Conservation (phyloP, 1,139 yeast genomes). For the Yamadazyma trypodendri region DNA sequence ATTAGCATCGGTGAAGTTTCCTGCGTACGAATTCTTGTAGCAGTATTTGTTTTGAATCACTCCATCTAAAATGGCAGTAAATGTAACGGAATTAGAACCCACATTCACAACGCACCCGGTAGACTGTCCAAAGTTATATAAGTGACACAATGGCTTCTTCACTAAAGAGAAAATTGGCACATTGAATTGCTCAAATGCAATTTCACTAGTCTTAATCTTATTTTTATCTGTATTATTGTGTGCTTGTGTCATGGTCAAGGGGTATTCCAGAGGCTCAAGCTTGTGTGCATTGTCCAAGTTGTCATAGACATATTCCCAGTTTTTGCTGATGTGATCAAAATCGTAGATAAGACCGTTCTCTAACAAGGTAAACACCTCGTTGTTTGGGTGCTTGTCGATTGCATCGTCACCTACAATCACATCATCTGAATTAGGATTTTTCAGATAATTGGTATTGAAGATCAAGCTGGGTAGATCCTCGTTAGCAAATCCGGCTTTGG, state of each 20-base stretch:
- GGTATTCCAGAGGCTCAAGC: slow-evolving; percentile 51
- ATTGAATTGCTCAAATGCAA: slow-evolving; percentile 62
- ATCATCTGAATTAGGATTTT: slow-evolving; percentile 23
- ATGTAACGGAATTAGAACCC: slow-evolving; percentile 59
- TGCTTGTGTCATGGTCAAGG: slow-evolving; percentile 66
- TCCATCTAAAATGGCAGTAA: slow-evolving; percentile 74
- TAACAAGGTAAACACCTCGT: slow-evolving; percentile 60
- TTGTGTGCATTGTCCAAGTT: slow-evolving; percentile 44
- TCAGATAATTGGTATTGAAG: slow-evolving; percentile 56
- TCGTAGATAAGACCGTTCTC: slow-evolving; percentile 67
- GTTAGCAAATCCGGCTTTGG: slow-evolving; percentile 70
- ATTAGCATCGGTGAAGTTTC: slow-evolving; percentile 65
- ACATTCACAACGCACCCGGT: slow-evolving; percentile 69
- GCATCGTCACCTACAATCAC: slow-evolving; percentile 53
- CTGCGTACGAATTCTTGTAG: slow-evolving; percentile 62
- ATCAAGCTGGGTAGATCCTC: slow-evolving; percentile 62
- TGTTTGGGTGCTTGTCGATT: slow-evolving; percentile 38
- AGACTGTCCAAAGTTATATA: slow-evolving; percentile 66
- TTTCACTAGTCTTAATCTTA: slow-evolving; percentile 50
- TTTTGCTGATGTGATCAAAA: slow-evolving; percentile 57
- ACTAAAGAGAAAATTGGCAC: slow-evolving; percentile 68
- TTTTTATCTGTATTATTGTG: slow-evolving; percentile 59
- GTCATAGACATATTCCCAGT: slow-evolving; percentile 59
- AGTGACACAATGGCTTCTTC: slow-evolving; percentile 68
- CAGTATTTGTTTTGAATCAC: slow-evolving; percentile 60